Conservation (phyloP, 2,329 filamentous ascomycete genomes). For the Coniella lustricola region DNA sequence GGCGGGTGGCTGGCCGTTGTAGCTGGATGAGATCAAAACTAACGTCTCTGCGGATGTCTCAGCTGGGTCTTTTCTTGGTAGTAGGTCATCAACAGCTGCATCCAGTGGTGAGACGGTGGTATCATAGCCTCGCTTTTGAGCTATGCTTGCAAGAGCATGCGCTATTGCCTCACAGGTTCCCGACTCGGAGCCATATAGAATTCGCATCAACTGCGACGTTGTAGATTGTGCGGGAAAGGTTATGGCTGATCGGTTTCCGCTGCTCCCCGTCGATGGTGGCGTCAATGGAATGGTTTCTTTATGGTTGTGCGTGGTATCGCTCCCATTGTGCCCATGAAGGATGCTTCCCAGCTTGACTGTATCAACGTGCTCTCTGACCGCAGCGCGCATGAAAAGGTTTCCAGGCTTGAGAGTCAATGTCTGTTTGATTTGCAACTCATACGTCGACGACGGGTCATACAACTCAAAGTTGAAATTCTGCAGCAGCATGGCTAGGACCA, state of each 20-base stretch:
- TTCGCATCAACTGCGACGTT: no score
- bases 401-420: slow-evolving; percentile 55
- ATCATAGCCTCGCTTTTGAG: slow-evolving; percentile 38
- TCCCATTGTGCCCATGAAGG: background rate
- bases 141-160: slow-evolving; percentile 36
- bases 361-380: slow-evolving; percentile 36
- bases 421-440: slow-evolving; percentile 46
- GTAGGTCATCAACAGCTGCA: slow-evolving; percentile 41
- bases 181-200: background rate
- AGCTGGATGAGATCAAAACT: slow-evolving; percentile 62
- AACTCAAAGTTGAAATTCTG: slow-evolving; percentile 63
- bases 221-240: no score
- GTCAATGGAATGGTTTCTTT: background rate
- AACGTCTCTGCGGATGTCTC: no score
- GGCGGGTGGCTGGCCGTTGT: slow-evolving; percentile 67
- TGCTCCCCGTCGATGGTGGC: background rate
- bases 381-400: slow-evolving; percentile 52
- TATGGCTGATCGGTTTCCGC: no score
- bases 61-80: slow-evolving; percentile 53
- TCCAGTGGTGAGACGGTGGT: slow-evolving; percentile 39
- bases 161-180: background rate
- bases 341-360: background rate
- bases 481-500: slow-evolving; percentile 47
- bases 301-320: no score
- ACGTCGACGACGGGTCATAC: slow-evolving; percentile 53